Conservation (phyloP, 2,329 filamentous ascomycete genomes). For the Colletotrichum eleusines region DNA sequence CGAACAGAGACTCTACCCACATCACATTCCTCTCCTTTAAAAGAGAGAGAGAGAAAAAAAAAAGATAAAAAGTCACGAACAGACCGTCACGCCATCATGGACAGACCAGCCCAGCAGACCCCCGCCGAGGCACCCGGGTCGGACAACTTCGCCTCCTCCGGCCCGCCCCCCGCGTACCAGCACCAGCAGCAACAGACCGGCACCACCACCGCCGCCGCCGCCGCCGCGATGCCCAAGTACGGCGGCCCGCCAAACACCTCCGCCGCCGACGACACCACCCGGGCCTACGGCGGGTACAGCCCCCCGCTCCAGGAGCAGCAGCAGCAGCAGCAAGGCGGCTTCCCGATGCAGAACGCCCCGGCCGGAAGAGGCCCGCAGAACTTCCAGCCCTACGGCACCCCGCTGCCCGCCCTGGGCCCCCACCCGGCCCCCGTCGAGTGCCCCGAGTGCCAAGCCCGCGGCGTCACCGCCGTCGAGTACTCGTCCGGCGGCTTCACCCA, state of each 20-base stretch:
- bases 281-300: conserved; percentile 13
- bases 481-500: conserved; percentile 45
- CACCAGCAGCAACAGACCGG: conserved; percentile 22
- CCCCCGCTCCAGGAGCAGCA: conserved; percentile 18
- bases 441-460: conserved; percentile 44
- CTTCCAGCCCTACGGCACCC: conserved; percentile 41
- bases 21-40: neutral
- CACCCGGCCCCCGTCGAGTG: conserved; percentile 43
- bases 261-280: neutral
- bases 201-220: conserved; percentile 4
- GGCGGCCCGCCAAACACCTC: conserved; percentile 14
- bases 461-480: conserved; percentile 43
- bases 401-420: conserved; percentile 41
- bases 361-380: conserved; percentile 29
- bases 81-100: conserved; percentile 10
- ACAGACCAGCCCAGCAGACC: conserved; percentile 18
- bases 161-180: conserved; percentile 15
- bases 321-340: conserved; percentile 16
- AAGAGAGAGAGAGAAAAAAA: neutral
- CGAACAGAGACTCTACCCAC: neutral
- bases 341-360: conserved; percentile 2
- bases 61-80: neutral
- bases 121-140: conserved; percentile 9
- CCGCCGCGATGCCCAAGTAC: conserved; percentile 32
- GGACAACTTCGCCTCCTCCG: conserved; percentile 18